Evolutionary conservation across 2,329 filamentous ascomycete genomes (phyloP), one percentile per base, ranked within the genome.

Genomic region (Madurella fahalii): DNA sequence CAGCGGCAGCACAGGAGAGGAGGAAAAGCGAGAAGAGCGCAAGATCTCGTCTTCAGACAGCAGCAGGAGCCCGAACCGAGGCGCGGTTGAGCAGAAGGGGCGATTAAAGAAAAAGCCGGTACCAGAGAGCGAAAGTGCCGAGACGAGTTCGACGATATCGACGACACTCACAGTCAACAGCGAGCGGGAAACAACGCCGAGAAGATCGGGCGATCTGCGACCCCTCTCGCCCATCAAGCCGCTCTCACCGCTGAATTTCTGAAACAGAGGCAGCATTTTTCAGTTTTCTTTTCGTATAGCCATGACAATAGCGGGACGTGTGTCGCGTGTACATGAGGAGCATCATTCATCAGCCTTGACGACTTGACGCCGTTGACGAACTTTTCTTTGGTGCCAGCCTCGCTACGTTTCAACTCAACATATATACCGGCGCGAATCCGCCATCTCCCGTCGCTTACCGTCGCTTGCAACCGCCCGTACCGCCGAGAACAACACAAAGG

Each of bases 221-320:
- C 81, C 81, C 2, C 68, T 87, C 37, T 86, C 84, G 56, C 84
- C 84, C 4, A 86, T 87, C 64, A 83, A 84, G 68, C 84, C 84
- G 41, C 69, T 86, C 45, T 86, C 83, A 37, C 83, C 83, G 12
- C 72, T 85, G 65, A 79, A 81, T 58, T 80, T 85, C 60, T 81
- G 69, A 58, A 25, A 4, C 11, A 13, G 32, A n/a, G n/a, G n/a
- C 15, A 5, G 25, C 25, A 20, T 39, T 47, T 50, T 20, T 50
- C 40, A 17, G 25, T 40, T 12, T 47, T 31, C 37, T 7, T 42
- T 40, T 40, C 34, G 59, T 63, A 53, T 58, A 54, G 51, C 56
- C 57, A 53, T 53, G 58, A 56, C 44, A 56, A 54, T 47, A 50
- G 58, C 61, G 51, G 49, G 57, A 50, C 57, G 52, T 30, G 15